These are phyloP conservation scores for Penicillium griseofulvum DNA, from an alignment of 2,329 filamentous ascomycete genomes.

Conservation along the genomic window DNA sequence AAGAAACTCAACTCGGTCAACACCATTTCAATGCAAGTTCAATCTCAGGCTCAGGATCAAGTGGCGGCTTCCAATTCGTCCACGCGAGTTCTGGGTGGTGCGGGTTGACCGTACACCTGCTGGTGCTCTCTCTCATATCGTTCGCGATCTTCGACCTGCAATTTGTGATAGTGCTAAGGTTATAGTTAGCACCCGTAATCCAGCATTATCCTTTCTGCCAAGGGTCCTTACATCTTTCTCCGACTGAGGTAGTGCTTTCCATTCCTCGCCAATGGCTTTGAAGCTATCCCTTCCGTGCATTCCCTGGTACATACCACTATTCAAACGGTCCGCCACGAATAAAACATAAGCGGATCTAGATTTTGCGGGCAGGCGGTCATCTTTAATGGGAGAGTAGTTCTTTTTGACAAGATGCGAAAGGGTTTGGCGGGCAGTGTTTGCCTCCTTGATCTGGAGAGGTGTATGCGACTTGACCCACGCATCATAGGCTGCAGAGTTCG, in stretches of 20 bases:
- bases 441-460: constrained; percentile 56
- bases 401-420: constrained; percentile 28
- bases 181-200: constrained; percentile 10
- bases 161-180: constrained; percentile 29
- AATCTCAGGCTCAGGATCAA: background rate
- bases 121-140: constrained; percentile 38
- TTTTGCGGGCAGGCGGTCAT: constrained; percentile 54
- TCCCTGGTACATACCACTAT: constrained; percentile 52
- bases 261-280: constrained; percentile 20
- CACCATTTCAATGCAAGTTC: background rate
- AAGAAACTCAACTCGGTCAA: background rate
- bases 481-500: constrained; percentile 47
- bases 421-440: constrained; percentile 57
- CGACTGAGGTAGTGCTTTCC: constrained; percentile 26
- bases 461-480: constrained; percentile 57
- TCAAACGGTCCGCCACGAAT: constrained; percentile 48
- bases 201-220: background rate
- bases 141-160: constrained; percentile 25
- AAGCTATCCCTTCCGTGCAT: constrained; percentile 41
- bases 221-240: constrained; percentile 38
- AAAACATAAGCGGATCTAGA: constrained; percentile 39
- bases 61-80: background rate
- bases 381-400: constrained; percentile 41
- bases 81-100: background rate
- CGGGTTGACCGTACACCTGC: constrained; percentile 32